Evolutionary conservation across 2,329 filamentous ascomycete species (phyloP), one percentile per base, ranked within the genome.

Genomic region (Fusarium continuum): DNA sequence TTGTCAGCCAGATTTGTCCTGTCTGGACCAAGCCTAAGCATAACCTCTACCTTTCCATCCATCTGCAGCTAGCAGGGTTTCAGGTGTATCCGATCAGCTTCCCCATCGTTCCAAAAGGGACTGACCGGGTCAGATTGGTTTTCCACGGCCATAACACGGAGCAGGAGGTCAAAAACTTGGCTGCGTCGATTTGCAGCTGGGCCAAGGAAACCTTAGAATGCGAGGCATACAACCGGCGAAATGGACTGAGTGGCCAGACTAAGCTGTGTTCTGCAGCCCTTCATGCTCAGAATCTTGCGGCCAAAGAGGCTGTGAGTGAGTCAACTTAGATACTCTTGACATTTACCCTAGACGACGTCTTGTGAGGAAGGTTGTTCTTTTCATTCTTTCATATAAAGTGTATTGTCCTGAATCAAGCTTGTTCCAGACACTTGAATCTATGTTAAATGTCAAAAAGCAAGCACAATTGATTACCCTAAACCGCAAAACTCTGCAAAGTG

Each of bases 111-210:
- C 77, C 78, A 2, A 65, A 70, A 35, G 77, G 78, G 0, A 70
- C 74, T 17, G 71, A 71, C 40, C 70, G 79, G n/a, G 67, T 81
- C 5, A 70, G 77, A 20, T 56, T 81, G 3, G 74, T 76, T 16
- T 58, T 82, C 26, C 78, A 82, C 60, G 78, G 78, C 4, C 70
- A 69, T 8, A 80, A 80, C 46, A 79, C 76, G 4, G 55, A 69
- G 14, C 70, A 64, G 2, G 66, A 81, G 41, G 65, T 80, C 6
- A 51, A 72, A 19, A 28, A 8, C 16, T 25, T 44, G 4, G 40
- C 40, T 2, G 17, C 40, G 20, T 38, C 35, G 5, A 23, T 38
- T 23, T 38, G 35, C 20, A 20, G 17, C 35, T 38, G 35, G 35
- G 35, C 35, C 17, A 23, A 38, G 6, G 35, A 38, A 23, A 38